Conservation (phyloP, 495 filamentous ascomycete species). For the Tuber aestivum region DNA sequence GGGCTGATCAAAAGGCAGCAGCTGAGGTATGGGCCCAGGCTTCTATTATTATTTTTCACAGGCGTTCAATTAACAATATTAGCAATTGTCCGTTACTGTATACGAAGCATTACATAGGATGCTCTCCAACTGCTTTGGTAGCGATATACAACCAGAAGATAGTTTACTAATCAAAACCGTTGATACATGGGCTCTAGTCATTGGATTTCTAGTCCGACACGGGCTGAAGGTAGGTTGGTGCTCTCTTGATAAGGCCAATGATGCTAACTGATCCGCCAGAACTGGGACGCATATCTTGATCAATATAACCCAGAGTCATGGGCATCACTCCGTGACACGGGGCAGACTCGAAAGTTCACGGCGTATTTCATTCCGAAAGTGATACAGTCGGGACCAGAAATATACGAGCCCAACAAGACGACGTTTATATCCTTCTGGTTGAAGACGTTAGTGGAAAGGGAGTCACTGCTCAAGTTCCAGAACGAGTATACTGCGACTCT, state of each 20-base stretch:
- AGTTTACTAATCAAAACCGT: constrained; percentile 48
- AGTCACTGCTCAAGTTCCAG: constrained; percentile 63
- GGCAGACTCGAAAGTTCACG: constrained; percentile 59
- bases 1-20: constrained; percentile 42
- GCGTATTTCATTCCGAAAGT: constrained; percentile 58
- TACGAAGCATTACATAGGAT: constrained; percentile 53
- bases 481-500: constrained; percentile 56
- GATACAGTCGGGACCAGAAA: constrained; percentile 48
- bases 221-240: constrained; percentile 37
- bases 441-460: constrained; percentile 58
- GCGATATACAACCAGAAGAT: constrained; percentile 56
- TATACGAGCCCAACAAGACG: constrained; percentile 48
- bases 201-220: constrained; percentile 39
- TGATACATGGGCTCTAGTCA: constrained; percentile 41
- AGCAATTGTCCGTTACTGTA: constrained; percentile 47
- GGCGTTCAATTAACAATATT: constrained; percentile 34
- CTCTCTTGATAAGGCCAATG: background rate
- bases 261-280: constrained; percentile 10
- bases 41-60: background rate
- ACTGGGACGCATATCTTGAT: constrained; percentile 57
- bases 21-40: constrained; percentile 26
- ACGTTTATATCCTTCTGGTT: constrained; percentile 56
- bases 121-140: constrained; percentile 64
- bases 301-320: constrained; percentile 56
- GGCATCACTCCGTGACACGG: constrained; percentile 56